phyloP scores from a whole-genome alignment of 2,329 filamentous ascomycete genomes.

The Aspergillus sp. region DNA sequence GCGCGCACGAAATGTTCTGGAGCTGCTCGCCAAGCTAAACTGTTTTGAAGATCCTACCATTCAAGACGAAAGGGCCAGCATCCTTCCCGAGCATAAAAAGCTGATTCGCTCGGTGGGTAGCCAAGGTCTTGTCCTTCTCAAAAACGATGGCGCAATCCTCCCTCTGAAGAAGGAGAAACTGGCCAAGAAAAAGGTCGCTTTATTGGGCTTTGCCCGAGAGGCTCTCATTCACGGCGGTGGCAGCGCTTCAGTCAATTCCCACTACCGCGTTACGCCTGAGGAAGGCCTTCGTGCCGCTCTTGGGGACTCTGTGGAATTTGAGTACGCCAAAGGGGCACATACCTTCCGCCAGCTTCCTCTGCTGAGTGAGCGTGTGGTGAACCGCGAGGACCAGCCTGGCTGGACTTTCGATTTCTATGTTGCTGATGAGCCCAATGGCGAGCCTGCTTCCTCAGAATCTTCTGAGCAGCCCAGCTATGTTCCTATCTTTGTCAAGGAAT shows the following conservation, averaged over 20 bases:
- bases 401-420: conserved; percentile 9
- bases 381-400: not conserved
- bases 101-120: conserved; percentile 5
- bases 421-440: not conserved
- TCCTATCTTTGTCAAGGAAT: conserved; percentile 1
- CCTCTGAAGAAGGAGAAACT: conserved; percentile 4
- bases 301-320: conserved; percentile 6
- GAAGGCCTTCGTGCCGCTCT: conserved; percentile 6
- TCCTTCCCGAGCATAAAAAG: conserved; percentile 4
- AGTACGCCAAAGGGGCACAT: conserved; percentile 9
- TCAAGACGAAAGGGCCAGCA: conserved; percentile 3
- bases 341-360: conserved; percentile 8
- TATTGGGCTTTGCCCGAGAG: conserved; percentile 6
- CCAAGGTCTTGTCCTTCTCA: conserved; percentile 9
- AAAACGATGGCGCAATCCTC: conserved; percentile 1
- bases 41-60: conserved; percentile 6
- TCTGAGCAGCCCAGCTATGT: conserved; percentile 1
- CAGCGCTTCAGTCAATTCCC: conserved; percentile 7
- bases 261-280: conserved; percentile 5
- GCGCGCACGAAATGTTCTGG: not conserved
- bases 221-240: conserved; percentile 9
- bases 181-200: conserved; percentile 1
- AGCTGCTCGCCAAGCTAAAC: not conserved
- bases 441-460: not conserved
- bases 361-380: not conserved